Evolutionary conservation across 345 rosid species (phyloP).

Genomic region (Lagerstroemia speciosa): DNA sequence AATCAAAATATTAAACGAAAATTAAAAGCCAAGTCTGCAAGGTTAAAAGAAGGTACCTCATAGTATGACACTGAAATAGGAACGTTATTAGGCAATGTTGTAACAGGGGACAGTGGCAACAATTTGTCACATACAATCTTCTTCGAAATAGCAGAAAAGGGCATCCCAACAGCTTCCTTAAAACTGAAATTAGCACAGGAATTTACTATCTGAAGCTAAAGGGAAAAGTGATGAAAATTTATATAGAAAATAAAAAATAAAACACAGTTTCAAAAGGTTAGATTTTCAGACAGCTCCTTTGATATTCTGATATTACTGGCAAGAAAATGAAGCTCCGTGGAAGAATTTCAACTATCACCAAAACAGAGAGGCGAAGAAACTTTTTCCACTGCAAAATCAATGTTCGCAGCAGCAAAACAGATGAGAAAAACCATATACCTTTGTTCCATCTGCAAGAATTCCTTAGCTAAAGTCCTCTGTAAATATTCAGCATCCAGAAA

Average conservation of each 20-base stretch:
- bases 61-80: slow-evolving; percentile 75
- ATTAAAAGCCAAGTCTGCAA: not conserved
- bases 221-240: not conserved
- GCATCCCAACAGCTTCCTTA: slow-evolving; percentile 77
- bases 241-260: not conserved
- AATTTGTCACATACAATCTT: slow-evolving; percentile 55
- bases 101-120: slow-evolving; percentile 55
- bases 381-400: not conserved
- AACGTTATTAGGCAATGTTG: slow-evolving; percentile 26
- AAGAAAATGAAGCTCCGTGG: not conserved
- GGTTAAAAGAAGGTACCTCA: slow-evolving; percentile 32
- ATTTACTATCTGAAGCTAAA: slow-evolving; percentile 4
- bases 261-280: not conserved
- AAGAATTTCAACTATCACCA: not conserved
- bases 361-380: not conserved
- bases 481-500: slow-evolving; percentile 44
- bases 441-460: slow-evolving; percentile 66
- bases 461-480: slow-evolving; percentile 60
- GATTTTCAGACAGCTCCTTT: not conserved
- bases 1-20: not conserved
- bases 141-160: slow-evolving; percentile 63
- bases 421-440: slow-evolving; percentile 32
- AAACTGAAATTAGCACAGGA: slow-evolving; percentile 37
- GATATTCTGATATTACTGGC: not conserved
- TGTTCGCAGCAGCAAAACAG: not conserved